phyloP scores from a whole-genome alignment of 1,139 yeast genomes.

The Geotrichum fermentans region DNA sequence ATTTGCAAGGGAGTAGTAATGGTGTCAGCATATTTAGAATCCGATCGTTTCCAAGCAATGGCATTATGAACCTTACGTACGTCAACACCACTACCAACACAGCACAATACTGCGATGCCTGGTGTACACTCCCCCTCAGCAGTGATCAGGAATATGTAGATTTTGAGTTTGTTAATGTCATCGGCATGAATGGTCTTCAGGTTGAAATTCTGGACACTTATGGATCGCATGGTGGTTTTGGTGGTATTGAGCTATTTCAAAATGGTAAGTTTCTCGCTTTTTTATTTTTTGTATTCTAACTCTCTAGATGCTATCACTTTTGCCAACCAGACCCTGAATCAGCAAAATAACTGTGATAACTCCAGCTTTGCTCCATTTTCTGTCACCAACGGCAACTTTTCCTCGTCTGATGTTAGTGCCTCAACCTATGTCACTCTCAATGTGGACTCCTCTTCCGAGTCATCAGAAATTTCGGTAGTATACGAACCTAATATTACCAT shows the following conservation, averaged over 20 bases:
- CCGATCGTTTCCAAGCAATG: constrained; percentile 70
- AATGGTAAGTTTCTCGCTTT: constrained; percentile 37
- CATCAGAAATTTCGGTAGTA: constrained; percentile 45
- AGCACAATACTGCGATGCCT: constrained; percentile 63
- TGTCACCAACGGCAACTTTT: constrained; percentile 24
- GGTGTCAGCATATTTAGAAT: constrained; percentile 68
- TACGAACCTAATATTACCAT: constrained; percentile 68
- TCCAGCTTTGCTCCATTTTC: constrained; percentile 29
- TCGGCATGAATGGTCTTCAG: constrained; percentile 59
- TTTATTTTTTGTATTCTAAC: constrained; percentile 1
- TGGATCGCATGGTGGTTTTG: constrained; percentile 62
- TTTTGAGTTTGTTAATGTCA: constrained; percentile 68
- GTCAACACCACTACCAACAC: constrained; percentile 61
- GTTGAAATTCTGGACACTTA: constrained; percentile 66
- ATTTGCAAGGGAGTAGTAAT: constrained; percentile 44
- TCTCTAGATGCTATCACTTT: constrained; percentile 46
- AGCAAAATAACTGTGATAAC: constrained; percentile 43
- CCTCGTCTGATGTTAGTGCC: constrained; percentile 24
- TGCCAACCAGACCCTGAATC: constrained; percentile 72
- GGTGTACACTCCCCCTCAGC: constrained; percentile 60
- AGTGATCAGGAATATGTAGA: constrained; percentile 60
- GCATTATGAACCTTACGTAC: constrained; percentile 89
- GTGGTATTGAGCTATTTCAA: constrained; percentile 72
- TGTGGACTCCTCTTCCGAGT: constrained; percentile 36
- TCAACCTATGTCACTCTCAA: constrained; percentile 39